Conservation (phyloP, 2,329 filamentous ascomycete species). For the Nemania serpens region DNA sequence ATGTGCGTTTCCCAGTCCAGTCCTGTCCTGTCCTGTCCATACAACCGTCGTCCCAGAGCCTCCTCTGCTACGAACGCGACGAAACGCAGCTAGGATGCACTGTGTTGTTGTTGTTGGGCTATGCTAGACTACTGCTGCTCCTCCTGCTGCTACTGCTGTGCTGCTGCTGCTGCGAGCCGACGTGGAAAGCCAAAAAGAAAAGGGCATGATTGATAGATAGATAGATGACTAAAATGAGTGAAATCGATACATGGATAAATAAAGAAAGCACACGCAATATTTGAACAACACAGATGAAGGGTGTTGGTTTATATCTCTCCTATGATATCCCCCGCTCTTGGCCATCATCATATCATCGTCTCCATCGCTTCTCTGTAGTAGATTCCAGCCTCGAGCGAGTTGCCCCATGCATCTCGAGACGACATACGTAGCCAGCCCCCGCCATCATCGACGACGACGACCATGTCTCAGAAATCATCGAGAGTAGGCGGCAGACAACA, state of each 20-base stretch:
- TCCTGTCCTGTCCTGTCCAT: constrained; percentile 13
- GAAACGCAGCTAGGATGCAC: no score
- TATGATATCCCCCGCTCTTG: background rate
- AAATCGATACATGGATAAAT: no score
- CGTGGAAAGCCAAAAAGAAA: no score
- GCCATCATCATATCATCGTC: background rate
- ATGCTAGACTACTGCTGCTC: no score
- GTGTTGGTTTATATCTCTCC: constrained; percentile 8
- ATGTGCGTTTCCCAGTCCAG: constrained; percentile 13
- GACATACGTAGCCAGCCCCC: background rate
- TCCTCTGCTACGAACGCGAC: no score
- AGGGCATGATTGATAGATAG: no score
- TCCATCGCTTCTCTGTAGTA: background rate
- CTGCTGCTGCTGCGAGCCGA: no score
- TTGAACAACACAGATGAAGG: background rate
- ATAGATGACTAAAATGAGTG: no score
- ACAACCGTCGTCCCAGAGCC: background rate
- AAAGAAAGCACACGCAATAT: no score
- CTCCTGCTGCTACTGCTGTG: no score
- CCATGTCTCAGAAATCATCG: constrained; percentile 17
- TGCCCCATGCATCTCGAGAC: background rate
- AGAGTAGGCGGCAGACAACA: constrained; percentile 10
- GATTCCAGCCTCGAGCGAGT: background rate
- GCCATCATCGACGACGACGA: background rate
- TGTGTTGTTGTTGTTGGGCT: background rate